Percentiles rank a stretch among this genome's conserved stretches.
Conservation (phyloP, 306 rosid species). For the Geum urbanum region DNA sequence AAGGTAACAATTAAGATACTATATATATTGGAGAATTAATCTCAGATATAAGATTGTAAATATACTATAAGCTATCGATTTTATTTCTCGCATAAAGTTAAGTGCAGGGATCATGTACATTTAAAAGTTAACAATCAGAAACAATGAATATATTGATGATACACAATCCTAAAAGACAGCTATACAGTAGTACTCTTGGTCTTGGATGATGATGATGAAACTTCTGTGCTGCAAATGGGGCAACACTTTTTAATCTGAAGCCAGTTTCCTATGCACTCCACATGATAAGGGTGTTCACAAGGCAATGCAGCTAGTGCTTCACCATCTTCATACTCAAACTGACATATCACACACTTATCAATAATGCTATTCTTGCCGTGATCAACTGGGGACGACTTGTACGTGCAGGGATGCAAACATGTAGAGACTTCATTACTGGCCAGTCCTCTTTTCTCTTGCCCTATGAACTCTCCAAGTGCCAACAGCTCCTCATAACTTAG, state of each 20-base stretch:
- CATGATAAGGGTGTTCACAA: constrained; percentile 83
- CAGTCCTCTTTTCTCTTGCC: constrained; percentile 71
- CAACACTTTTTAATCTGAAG: constrained; percentile 78
- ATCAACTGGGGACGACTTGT: background rate
- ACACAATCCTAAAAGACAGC: background rate
- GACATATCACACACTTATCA: constrained; percentile 82
- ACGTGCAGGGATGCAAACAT: constrained; percentile 41
- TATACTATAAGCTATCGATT: background rate
- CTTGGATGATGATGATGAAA: constrained; percentile 36
- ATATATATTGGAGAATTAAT: background rate
- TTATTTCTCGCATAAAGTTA: background rate
- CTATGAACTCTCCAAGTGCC: constrained; percentile 69
- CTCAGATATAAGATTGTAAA: background rate
- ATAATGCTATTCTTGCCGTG: constrained; percentile 31
- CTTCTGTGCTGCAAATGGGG: constrained; percentile 76
- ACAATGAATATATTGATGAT: background rate
- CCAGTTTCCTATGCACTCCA: constrained; percentile 73
- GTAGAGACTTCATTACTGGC: constrained; percentile 48
- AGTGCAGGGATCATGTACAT: background rate
- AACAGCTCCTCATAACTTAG: constrained; percentile 73
- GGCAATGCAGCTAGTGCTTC: constrained; percentile 52
- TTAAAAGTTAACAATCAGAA: background rate
- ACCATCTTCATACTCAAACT: constrained; percentile 73
- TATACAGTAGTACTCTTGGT: constrained; percentile 8
- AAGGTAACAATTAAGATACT: too few relatives aligned